Evolutionary conservation across 176 grass and related monocot genomes (phyloP), one percentile per base, ranked within the genome.

Genomic region (Aechmea fasciata): DNA sequence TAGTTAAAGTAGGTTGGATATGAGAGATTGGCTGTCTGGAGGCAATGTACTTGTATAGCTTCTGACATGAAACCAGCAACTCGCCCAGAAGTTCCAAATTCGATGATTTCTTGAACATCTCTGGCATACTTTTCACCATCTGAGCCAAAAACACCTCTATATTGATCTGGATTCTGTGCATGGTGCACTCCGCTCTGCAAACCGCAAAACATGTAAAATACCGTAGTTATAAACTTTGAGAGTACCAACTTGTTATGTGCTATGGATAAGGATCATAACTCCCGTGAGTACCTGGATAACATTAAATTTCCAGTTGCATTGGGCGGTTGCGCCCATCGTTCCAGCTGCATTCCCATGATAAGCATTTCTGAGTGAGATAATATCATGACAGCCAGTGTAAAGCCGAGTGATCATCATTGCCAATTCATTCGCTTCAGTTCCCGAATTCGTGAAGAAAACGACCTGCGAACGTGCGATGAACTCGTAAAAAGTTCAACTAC

Each of bases 341-440:
- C 73, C 89, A 67, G 89, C 89, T n/a, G 93, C 88, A 87, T 96
- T 96, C n/a, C 93, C 89, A 26, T 96, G 93, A 78, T 96, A 96
- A 51, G 75, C 93, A 85, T 96, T 96, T 77, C 93, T 92, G 52
- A 96, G 66, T 0, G 93, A 96, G 57, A 96, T 91, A 63, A 96
- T 90, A 76, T 96, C 93, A 78, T 92, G 84, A 49, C 19, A 81
- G 69, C 86, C 89, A 69, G 93, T 96, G 70, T 92, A 92, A 73
- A 96, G 83, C n/a, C 93, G 81, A 1, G 93, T 76, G 14, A 96
- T 92, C 93, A 96, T 87, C 69, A 96, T 67, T 10, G 93, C 93
- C 5, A 96, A 84, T 47, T 96, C 93, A 69, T 96, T 96, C 4
- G 93, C 89, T 48, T 96, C 93, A 2, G 89, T 96, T 12, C 89